phyloP scores from a whole-genome alignment of 805 yeast species.

The Wickerhamiella qilinensis region DNA sequence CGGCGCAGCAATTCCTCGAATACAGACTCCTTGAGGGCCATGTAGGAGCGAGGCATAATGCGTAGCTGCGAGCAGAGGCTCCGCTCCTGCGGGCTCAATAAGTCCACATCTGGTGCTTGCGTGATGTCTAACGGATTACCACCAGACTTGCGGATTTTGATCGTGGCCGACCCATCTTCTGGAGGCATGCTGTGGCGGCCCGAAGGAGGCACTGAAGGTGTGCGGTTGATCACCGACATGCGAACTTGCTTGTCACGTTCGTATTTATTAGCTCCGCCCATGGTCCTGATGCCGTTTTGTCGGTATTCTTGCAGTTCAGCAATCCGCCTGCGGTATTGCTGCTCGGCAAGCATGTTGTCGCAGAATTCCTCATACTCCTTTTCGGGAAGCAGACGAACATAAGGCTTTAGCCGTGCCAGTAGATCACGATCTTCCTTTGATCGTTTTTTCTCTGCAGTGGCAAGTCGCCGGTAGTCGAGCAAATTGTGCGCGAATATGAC shows the following conservation, averaged over 20 bases:
- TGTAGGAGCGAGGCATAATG: slow-evolving; percentile 81
- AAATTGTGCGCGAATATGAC: slow-evolving; percentile 57
- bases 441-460: slow-evolving; percentile 69
- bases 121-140: slow-evolving; percentile 25
- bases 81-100: slow-evolving; percentile 78
- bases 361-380: slow-evolving; percentile 65
- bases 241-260: slow-evolving; percentile 76
- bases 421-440: slow-evolving; percentile 82
- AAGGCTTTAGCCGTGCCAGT: slow-evolving; percentile 58
- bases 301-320: slow-evolving; percentile 91
- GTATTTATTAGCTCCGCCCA: slow-evolving; percentile 69
- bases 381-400: slow-evolving; percentile 63
- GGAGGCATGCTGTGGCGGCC: slow-evolving; percentile 5
- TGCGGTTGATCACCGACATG: slow-evolving; percentile 28
- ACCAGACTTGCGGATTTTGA: slow-evolving; percentile 18
- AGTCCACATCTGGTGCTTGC: slow-evolving; percentile 65
- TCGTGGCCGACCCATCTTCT: slow-evolving; percentile 12
- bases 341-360: slow-evolving; percentile 59
- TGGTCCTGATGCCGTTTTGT: slow-evolving; percentile 66
- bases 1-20: slow-evolving; percentile 75
- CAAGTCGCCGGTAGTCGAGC: slow-evolving; percentile 70
- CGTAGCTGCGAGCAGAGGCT: slow-evolving; percentile 68
- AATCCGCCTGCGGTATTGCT: slow-evolving; percentile 62
- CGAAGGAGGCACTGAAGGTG: slow-evolving; percentile 9
- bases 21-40: slow-evolving; percentile 78